phyloP scores from a whole-genome alignment of 768 basidiomycete genomes.

The Tricholoma saponaceum region DNA sequence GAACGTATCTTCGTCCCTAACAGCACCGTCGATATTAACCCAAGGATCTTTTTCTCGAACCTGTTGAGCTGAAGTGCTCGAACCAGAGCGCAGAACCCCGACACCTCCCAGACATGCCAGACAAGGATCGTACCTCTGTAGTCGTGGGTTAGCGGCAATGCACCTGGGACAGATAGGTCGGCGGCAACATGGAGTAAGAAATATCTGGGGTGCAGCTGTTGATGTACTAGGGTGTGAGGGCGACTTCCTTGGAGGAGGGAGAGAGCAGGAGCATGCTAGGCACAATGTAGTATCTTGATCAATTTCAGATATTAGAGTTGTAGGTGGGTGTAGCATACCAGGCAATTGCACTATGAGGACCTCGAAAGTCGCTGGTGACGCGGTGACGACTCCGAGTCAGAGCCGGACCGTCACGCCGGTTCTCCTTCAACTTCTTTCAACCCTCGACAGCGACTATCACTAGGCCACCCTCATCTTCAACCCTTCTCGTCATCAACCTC shows the following conservation, averaged over 20 bases:
- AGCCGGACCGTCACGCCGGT: too few relatives aligned
- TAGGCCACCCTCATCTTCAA: too few relatives aligned
- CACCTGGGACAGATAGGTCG: conserved; percentile 64
- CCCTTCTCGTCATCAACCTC: too few relatives aligned
- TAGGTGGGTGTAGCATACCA: not conserved
- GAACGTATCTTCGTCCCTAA: conserved; percentile 61
- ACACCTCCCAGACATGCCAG: conserved; percentile 63
- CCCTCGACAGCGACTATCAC: too few relatives aligned
- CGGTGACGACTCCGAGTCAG: not conserved
- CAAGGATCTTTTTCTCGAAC: not conserved
- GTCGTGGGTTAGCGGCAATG: conserved; percentile 53
- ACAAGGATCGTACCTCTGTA: conserved; percentile 69
- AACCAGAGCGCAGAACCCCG: conserved; percentile 25
- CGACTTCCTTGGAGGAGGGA: conserved; percentile 34
- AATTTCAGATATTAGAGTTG: conserved; percentile 6
- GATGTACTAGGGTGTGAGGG: conserved; percentile 4
- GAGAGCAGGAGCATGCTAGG: conserved; percentile 58
- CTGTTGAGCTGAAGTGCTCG: conserved; percentile 7
- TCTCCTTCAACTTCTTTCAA: too few relatives aligned
- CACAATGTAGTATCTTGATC: conserved; percentile 38
- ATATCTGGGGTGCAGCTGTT: conserved; percentile 21
- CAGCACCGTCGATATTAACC: conserved; percentile 47
- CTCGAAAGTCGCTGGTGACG: not conserved
- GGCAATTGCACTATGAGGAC: not conserved
- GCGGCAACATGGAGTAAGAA: conserved; percentile 59